These are phyloP conservation scores for Russula compacta DNA, from an alignment of 768 basidiomycete genomes.

Conservation along the genomic window DNA sequence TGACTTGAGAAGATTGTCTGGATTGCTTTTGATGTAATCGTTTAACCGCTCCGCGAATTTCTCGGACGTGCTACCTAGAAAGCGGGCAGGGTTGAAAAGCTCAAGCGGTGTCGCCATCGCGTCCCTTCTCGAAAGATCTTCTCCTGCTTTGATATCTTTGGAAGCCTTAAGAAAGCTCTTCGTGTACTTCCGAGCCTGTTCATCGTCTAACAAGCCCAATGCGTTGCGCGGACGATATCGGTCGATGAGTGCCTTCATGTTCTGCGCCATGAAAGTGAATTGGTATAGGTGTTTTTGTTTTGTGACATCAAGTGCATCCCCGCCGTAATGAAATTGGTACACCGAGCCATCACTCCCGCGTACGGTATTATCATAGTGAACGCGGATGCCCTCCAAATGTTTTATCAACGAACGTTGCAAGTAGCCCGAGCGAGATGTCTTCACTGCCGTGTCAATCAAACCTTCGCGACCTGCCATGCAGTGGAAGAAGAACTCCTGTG, in stretches of 20 bases:
- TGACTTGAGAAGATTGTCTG: constrained; percentile 40
- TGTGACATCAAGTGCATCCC: constrained; percentile 93
- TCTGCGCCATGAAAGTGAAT: constrained; percentile 89
- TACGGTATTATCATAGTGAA: constrained; percentile 98
- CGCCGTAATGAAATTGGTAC: constrained; percentile 95
- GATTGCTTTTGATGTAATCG: constrained; percentile 70
- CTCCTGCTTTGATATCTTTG: constrained; percentile 33
- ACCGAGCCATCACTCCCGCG: constrained; percentile 90
- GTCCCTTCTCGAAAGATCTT: constrained; percentile 42
- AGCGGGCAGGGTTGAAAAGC: constrained; percentile 65
- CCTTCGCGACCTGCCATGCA: constrained; percentile 99
- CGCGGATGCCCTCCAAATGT: constrained; percentile 91
- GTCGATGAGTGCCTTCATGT: constrained; percentile 69
- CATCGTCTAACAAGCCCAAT: constrained; percentile 49
- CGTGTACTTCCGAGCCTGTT: constrained; percentile 69
- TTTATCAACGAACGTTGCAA: constrained; percentile 97
- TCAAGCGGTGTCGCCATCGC: constrained; percentile 66
- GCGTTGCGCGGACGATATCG: constrained; percentile 56
- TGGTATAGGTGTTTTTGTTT: constrained; percentile 92
- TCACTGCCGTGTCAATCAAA: constrained; percentile 97
- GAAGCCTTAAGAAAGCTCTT: constrained; percentile 82
- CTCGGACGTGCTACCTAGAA: constrained; percentile 88
- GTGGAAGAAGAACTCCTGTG: constrained; percentile 99
- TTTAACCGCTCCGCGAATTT: constrained; percentile 75
- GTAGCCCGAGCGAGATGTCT: constrained; percentile 97